These are phyloP conservation scores for Chondrus crispus DNA, from an alignment of 23 red algal genomes.

Conservation along the genomic window DNA sequence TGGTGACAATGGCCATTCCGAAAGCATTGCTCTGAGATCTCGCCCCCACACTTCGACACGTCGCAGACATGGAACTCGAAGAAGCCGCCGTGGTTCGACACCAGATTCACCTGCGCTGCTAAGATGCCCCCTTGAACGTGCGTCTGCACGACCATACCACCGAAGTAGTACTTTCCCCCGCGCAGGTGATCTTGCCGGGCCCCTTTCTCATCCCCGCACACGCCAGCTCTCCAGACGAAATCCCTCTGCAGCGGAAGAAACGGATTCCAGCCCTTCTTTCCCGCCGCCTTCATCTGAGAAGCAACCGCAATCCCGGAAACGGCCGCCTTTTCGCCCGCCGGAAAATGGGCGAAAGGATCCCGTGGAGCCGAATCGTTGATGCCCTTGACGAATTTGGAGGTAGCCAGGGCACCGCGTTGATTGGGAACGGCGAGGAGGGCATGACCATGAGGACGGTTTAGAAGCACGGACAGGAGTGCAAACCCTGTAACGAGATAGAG, in stretches of 20 bases:
- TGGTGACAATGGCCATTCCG: conserved; percentile 2
- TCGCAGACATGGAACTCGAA: conserved; percentile 45
- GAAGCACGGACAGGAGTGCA: no score
- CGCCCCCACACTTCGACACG: conserved; percentile 50
- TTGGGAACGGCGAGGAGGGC: no score
- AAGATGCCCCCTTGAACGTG: conserved; percentile 19
- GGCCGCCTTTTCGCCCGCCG: conserved; percentile 46
- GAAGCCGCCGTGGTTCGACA: conserved; percentile 21
- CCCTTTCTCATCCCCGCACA: conserved; percentile 16
- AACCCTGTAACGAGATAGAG: no score
- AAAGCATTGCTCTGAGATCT: conserved; percentile 22
- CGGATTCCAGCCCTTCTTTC: conserved; percentile 7
- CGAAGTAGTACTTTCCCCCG: conserved; percentile 36
- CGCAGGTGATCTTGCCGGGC: neutral
- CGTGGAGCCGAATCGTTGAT: conserved; percentile 8
- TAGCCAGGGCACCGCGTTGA: no score
- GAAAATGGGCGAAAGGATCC: conserved; percentile 12
- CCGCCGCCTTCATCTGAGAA: conserved; percentile 15
- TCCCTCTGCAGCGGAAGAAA: neutral
- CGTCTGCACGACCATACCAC: neutral
- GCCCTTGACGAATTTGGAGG: no score
- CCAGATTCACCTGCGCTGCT: neutral
- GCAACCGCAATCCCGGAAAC: neutral
- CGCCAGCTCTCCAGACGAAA: conserved; percentile 38
- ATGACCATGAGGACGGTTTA: no score